Percentiles rank a stretch among this genome's conserved stretches.
phyloP scores from a whole-genome alignment of 306 rosid genomes.

The Amphicarpaea edgeworthii region DNA sequence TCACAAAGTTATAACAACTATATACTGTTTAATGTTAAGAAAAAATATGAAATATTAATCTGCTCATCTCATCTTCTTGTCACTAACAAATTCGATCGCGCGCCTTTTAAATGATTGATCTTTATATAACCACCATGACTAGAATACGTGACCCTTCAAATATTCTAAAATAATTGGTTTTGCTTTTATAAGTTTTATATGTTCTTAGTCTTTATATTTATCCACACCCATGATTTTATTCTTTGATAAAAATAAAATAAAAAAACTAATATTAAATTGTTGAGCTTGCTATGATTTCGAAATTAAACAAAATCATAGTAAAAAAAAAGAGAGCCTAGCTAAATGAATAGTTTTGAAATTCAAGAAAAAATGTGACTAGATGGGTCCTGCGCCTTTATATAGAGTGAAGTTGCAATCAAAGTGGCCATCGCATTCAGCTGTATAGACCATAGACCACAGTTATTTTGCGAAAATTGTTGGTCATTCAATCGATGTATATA shows the following conservation, averaged over 20 bases:
- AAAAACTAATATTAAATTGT: background rate
- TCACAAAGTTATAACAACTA: background rate
- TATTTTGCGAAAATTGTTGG: background rate
- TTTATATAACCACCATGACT: background rate
- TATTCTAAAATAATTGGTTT: too few relatives aligned
- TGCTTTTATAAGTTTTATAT: too few relatives aligned
- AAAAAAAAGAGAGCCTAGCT: background rate
- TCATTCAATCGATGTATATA: constrained; percentile 2
- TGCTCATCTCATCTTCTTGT: background rate
- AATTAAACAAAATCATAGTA: too few relatives aligned
- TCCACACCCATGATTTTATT: too few relatives aligned
- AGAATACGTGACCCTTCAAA: too few relatives aligned
- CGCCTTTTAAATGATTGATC: constrained; percentile 17
- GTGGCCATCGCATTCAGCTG: constrained; percentile 11
- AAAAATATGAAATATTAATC: background rate
- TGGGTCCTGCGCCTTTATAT: background rate
- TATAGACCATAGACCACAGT: constrained; percentile 14
- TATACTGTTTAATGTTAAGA: background rate
- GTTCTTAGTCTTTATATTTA: too few relatives aligned
- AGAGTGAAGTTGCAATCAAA: constrained; percentile 22
- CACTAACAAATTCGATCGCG: background rate
- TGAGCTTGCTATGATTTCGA: background rate
- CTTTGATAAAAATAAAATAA: too few relatives aligned
- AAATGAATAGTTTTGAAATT: too few relatives aligned
- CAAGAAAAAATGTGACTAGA: background rate